Base-by-base conservation (phyloP, 441 rosid genomes). In the Capsella rubella region DNA sequence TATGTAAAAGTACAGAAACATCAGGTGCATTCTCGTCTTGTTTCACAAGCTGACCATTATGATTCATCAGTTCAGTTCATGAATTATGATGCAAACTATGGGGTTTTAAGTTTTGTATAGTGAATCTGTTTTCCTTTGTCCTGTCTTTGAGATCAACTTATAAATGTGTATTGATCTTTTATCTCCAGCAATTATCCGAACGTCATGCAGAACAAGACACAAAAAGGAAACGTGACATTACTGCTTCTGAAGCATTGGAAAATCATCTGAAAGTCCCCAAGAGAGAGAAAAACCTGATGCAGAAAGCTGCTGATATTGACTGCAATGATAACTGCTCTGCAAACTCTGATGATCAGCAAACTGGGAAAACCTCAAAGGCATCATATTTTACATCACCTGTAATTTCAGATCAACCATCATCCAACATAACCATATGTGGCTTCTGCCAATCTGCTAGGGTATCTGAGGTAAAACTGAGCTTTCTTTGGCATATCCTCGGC, bases 361-460 rank as follows among this genome's bases (percentile, higher is more conserved):
- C 56, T 57, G 81, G 54, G 61, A 76, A 69, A 21, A 29, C 49
- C 58, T 52, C 60, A 29, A 66, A 67, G 67, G 50, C 58, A 54
- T 75, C 72, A n/a, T 53, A 46, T 69, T 67, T 64, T 32, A 78
- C 50, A 47, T 54, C 39, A 71, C 77, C 72, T 77, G 68, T 64
- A 45, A 13, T 35, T 45, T 63, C 73, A 32, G 80, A 74, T 49
- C 72, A 55, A 60, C 54, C 73, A 4, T 62, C 58, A 42, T 40
- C 72, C 28, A 75, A 51, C 25, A 59, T 75, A 31, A 65, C 67
- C 35, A 67, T 74, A 47, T 94, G 99, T 84, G 94, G 79, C 54
- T 94, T 94, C 80, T 94, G 99, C 80, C 93, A 83, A 57, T 84
- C 92, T n/a, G 77, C 83, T 61, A 78, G 25, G 40, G 61, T 84